Base-by-base conservation (phyloP, 2,329 filamentous ascomycete species). In the Zymoseptoria passerinii region DNA sequence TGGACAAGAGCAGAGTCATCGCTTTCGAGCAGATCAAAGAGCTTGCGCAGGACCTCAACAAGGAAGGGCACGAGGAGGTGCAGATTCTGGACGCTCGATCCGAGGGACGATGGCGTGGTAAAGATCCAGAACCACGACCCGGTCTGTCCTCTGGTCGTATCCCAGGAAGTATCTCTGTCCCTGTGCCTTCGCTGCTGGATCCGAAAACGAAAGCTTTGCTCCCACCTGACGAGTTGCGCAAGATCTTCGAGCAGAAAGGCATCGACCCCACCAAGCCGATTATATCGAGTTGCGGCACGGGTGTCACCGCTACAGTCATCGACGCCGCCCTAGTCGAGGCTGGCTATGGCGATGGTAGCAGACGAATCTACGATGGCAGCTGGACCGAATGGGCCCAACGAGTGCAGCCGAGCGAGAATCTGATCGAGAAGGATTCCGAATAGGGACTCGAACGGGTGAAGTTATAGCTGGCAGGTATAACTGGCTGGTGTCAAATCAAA, bases 71-170 rank as follows among this genome's bases (percentile, higher is more conserved):
- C 10, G 88, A 95, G 69, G 88, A 86, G 28, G 81, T 95, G 8
- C 92, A 96, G 74, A 87, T 97, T 58, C 75, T 99, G 54, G 94
- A 99, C 78, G 94, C 94, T 3, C 81, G 94, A 63, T 85, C 90
- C 1, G 74, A 80, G 53, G 91, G 89, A 4, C 82, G 94, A 62
- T 99, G 90, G 80, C 83, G 85, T 50, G 94, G 94, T 35, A 84
- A 81, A 58, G 89, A 54, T 57, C 88, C 90, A 0, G 94, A 99
- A 75, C 94, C 94, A 2, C 83, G 94, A 63, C 83, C 88, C 61
- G 92, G 76, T 35, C 77, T 99, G 48, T 86, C 89, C 0, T 95
- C 90, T 5, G 94, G 94, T 18, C 92, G 99, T 75, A 90, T 97
- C 73, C 94, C 94, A 1, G 87, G 90, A 28, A 89, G 91, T 18